Conservation (phyloP, 345 rosid genomes). For the Populus simonii region DNA sequence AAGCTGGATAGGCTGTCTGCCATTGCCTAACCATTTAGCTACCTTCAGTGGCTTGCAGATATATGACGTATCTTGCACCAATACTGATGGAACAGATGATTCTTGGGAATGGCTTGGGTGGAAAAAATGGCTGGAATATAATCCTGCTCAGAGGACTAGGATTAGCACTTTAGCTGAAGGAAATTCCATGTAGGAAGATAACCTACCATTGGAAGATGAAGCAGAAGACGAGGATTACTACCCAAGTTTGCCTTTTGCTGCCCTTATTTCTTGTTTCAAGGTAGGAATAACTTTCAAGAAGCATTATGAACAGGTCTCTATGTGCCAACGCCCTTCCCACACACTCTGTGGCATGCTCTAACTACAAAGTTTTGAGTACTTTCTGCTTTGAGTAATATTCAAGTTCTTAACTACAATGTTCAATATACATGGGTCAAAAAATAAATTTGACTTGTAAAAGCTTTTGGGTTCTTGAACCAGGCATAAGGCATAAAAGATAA, state of each 20-base stretch:
- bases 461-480: conserved; percentile 37
- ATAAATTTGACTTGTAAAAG: conserved; percentile 5
- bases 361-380: not conserved
- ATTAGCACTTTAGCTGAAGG: conserved; percentile 62
- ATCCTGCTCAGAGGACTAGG: conserved; percentile 78
- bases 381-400: not conserved
- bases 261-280: conserved; percentile 85
- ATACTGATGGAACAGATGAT: conserved; percentile 66
- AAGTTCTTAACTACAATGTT: not conserved
- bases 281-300: conserved; percentile 27
- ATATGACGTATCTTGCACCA: conserved; percentile 59
- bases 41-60: conserved; percentile 66
- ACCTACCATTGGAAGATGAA: conserved; percentile 68
- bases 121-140: conserved; percentile 66
- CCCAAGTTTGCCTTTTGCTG: conserved; percentile 94
- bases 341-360: not conserved
- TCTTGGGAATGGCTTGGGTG: conserved; percentile 71
- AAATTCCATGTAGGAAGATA: conserved; percentile 28
- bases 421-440: not conserved
- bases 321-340: not conserved
- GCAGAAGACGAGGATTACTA: conserved; percentile 79
- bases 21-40: conserved; percentile 1
- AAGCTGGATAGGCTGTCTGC: not conserved
- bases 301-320: not conserved
- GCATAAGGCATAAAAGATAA: conserved; percentile 80